Conservation (phyloP, 2,329 filamentous ascomycete species). For the Moelleriella libera region DNA sequence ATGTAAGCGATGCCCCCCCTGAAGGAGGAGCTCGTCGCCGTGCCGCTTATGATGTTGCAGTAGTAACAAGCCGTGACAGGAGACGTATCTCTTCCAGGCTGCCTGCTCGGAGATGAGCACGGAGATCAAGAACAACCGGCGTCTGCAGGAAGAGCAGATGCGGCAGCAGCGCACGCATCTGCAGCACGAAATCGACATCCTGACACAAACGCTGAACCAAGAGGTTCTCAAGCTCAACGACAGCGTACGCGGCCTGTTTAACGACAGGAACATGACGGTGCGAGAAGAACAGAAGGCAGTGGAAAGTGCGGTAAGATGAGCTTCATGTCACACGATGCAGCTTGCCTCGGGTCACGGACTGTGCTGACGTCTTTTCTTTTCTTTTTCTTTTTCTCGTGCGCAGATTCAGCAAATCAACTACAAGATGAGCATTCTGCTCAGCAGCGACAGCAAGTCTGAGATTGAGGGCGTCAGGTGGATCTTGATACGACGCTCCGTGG, state of each 20-base stretch:
- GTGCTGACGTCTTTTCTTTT: too few species aligned
- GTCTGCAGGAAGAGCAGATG: slow-evolving; percentile 65
- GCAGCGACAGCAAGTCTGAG: slow-evolving; percentile 80
- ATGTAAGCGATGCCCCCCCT: slow-evolving; percentile 23
- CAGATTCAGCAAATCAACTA: slow-evolving; percentile 91
- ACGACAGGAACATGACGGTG: slow-evolving; percentile 87
- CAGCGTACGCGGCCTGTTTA: slow-evolving; percentile 88
- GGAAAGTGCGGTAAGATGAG: slow-evolving; percentile 55
- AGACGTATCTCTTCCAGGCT: slow-evolving; percentile 85
- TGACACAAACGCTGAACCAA: slow-evolving; percentile 72
- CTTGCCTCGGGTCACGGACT: too few species aligned
- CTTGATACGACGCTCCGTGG: slow-evolving; percentile 46
- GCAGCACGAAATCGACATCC: slow-evolving; percentile 90
- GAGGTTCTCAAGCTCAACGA: slow-evolving; percentile 74
- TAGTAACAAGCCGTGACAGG: slow-evolving; percentile 22
- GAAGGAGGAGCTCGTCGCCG: background rate
- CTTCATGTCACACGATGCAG: background rate
- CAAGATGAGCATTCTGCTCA: slow-evolving; percentile 82
- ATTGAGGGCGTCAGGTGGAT: slow-evolving; percentile 90
- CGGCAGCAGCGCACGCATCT: slow-evolving; percentile 71
- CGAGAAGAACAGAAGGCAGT: slow-evolving; percentile 74
- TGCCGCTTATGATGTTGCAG: background rate
- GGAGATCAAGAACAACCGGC: slow-evolving; percentile 68
- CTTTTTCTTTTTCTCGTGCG: too few species aligned
- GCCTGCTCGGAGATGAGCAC: slow-evolving; percentile 85